These are phyloP conservation scores for Zostera marina DNA, from an alignment of 116 monocot genomes.

Conservation along the genomic window DNA sequence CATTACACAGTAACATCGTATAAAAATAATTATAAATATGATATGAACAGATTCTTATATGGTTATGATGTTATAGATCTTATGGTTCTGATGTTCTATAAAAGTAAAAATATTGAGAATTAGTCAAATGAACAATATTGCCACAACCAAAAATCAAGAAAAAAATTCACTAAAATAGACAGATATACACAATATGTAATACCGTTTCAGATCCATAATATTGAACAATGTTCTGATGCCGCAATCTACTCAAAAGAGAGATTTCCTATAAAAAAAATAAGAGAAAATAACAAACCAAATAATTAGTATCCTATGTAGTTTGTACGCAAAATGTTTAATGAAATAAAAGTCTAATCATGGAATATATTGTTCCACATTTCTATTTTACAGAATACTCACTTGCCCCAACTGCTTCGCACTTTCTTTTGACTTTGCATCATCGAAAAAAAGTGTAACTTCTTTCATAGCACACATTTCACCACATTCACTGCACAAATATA, in stretches of 20 bases:
- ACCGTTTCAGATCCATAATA: slow-evolving; percentile 93
- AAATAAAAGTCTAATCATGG: no score
- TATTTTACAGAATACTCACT: slow-evolving; percentile 9
- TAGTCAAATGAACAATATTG: neutral
- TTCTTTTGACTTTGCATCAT: slow-evolving; percentile 78
- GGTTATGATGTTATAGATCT: no score
- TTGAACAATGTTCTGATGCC: slow-evolving; percentile 87
- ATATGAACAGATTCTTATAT: no score
- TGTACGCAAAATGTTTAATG: no score
- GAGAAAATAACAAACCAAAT: neutral
- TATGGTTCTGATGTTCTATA: no score
- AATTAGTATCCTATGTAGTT: neutral
- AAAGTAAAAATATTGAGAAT: no score
- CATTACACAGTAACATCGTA: no score
- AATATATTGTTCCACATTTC: neutral
- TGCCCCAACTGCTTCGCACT: slow-evolving; percentile 59
- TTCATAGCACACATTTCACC: slow-evolving; percentile 93
- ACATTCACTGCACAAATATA: slow-evolving; percentile 32
- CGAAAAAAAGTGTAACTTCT: slow-evolving; percentile 53
- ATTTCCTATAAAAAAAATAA: slow-evolving; percentile 53
- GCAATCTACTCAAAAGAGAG: slow-evolving; percentile 59
- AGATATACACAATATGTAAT: slow-evolving; percentile 11
- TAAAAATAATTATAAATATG: no score
- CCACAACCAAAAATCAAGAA: no score
- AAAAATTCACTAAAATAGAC: neutral